A percentile compares a stretch with the other conserved stretches of the same genome.
Evolutionary conservation across 257 asterid genomes (phyloP).

Genomic region (Solanum gandarillasii): DNA sequence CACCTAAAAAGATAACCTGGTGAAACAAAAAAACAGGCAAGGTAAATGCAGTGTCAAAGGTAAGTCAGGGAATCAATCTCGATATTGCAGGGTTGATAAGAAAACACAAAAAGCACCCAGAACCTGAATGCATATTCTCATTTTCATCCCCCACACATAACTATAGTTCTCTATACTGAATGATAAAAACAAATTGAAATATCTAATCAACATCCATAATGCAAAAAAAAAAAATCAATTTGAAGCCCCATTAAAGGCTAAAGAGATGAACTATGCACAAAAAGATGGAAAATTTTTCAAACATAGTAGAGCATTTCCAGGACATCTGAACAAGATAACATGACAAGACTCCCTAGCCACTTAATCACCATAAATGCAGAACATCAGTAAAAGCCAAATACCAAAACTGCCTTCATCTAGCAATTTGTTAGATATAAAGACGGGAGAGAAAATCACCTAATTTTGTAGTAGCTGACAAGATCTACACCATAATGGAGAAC

Average conservation of each 20-base stretch:
- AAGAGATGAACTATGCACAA: not conserved
- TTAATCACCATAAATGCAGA: not conserved
- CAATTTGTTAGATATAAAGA: not conserved
- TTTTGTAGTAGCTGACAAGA: not conserved
- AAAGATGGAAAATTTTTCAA: not conserved
- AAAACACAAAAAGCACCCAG: not conserved
- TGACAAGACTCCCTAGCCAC: not conserved
- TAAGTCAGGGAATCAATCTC: too few relatives aligned
- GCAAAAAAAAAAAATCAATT: not conserved
- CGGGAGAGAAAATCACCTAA: not conserved
- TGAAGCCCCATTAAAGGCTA: not conserved
- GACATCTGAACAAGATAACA: not conserved
- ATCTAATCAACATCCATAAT: not conserved
- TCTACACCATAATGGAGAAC: not conserved
- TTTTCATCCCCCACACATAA: not conserved
- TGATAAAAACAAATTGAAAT: not conserved
- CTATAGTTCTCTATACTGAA: not conserved
- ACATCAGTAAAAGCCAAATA: not conserved
- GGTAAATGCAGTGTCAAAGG: too few relatives aligned
- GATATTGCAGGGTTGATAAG: not conserved
- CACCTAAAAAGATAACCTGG: not conserved
- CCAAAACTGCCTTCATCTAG: not conserved
- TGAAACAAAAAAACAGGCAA: not conserved
- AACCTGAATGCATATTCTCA: not conserved
- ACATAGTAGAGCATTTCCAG: not conserved